Evolutionary conservation across 2,329 filamentous ascomycete genomes (phyloP).

Genomic region (Fusarium sp.): DNA sequence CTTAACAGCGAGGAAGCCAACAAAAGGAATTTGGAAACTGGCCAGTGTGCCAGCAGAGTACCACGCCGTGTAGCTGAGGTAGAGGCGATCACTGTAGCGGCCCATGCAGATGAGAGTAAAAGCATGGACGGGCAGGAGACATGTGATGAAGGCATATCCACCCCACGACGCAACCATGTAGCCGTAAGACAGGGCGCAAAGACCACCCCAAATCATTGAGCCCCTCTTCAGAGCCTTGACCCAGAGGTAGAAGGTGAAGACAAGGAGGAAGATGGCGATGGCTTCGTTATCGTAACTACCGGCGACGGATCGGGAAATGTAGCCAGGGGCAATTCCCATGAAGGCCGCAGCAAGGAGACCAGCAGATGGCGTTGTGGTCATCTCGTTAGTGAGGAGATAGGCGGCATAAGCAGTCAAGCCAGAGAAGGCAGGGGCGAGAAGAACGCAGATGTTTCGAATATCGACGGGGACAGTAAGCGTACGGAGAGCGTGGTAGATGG

Average conservation of each 20-base stretch:
- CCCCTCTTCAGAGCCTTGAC: conserved; percentile 98
- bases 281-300: conserved; percentile 99
- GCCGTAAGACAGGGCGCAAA: conserved; percentile 96
- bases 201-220: conserved; percentile 94
- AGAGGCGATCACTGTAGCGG: conserved; percentile 90
- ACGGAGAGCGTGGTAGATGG: conserved; percentile 93
- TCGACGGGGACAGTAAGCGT: conserved; percentile 92
- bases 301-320: conserved; percentile 97
- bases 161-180: conserved; percentile 99
- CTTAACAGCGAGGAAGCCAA: conserved; percentile 94
- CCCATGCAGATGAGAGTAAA: conserved; percentile 98
- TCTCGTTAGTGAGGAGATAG: conserved; percentile 96
- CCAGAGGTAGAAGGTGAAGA: conserved; percentile 99
- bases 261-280: conserved; percentile 97
- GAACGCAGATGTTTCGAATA: conserved; percentile 98
- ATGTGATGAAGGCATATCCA: conserved; percentile 99
- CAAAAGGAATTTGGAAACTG: conserved; percentile 99
- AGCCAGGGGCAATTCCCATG: conserved; percentile 97
- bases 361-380: conserved; percentile 94
- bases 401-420: conserved; percentile 92
- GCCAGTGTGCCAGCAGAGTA: conserved; percentile 95
- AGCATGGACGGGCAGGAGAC: conserved; percentile 91
- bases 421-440: conserved; percentile 94
- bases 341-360: conserved; percentile 93
- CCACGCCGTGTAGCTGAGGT: conserved; percentile 98